Evolutionary conservation across 1,139 yeast species (phyloP).

Genomic region (Hyphopichia buzzinii): DNA sequence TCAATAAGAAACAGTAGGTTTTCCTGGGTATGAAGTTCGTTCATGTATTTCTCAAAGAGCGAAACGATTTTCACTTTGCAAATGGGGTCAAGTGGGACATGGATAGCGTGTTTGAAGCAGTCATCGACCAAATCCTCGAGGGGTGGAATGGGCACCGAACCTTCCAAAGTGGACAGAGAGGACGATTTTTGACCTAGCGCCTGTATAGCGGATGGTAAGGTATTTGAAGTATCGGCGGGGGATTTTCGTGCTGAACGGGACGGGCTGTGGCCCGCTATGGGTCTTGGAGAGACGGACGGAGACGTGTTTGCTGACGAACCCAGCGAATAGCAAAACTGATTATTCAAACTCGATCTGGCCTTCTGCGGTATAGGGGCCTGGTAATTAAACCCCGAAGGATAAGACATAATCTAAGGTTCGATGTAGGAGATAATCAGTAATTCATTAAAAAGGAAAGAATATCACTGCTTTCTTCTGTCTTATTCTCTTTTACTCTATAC

Average conservation of each 20-base stretch:
- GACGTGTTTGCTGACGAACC: background rate
- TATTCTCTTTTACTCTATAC: no score
- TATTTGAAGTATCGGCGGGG: no score
- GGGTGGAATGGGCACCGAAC: constrained; percentile 14
- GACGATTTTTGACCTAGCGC: no score
- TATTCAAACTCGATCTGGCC: constrained; percentile 2
- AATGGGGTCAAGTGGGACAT: constrained; percentile 13
- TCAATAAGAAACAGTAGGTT: constrained; percentile 45
- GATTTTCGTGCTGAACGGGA: no score
- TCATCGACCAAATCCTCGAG: constrained; percentile 28
- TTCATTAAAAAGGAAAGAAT: no score
- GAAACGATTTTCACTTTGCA: constrained; percentile 13
- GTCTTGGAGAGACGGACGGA: constrained; percentile 1
- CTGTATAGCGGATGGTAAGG: no score
- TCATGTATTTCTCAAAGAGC: constrained; percentile 18
- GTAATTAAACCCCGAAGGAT: constrained; percentile 2
- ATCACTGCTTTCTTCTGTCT: no score
- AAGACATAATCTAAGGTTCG: background rate
- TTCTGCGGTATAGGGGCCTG: constrained; percentile 6
- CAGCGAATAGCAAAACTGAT: constrained; percentile 2
- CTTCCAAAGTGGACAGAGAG: no score
- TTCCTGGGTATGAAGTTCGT: constrained; percentile 41
- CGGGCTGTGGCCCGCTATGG: background rate
- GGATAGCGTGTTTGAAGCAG: constrained; percentile 21
- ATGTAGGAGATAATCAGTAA: no score